Base-by-base conservation (phyloP, 2,329 filamentous ascomycete genomes). In the Aspergillus proliferans region DNA sequence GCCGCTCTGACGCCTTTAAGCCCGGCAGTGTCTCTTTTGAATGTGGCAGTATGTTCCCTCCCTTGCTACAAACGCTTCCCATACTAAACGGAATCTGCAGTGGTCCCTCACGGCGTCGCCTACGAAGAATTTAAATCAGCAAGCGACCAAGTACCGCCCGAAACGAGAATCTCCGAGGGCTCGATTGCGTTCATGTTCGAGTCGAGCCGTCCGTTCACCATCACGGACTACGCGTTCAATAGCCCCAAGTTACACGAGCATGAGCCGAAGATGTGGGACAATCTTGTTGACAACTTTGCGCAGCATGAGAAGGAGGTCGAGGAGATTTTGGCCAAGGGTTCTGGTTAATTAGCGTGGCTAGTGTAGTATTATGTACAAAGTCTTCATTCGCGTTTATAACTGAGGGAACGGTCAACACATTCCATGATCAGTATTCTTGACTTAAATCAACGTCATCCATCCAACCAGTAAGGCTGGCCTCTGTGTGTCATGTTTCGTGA, bases 251-350 rank as follows among this genome's bases (percentile, higher is more conserved):
- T 69, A 46, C 68, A 74, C 48, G 73, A 74, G 52, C 73, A 76
- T 48, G 72, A 76, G 47, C 71, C 72, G 1, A 74, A 70, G 55
- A 76, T 79, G 76, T 80, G 77, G 76, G 77, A 80, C 59, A 66
- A 71, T 46, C 62, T 80, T 7, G 74, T 80, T 1, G 76, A 78
- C 56, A 76, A 78, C 55, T 79, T 80, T 51, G 73, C 70, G 0
- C 65, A 58, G 43, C 71, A 78, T 53, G 64, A 67, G 18, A 68
- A 76, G 22, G 75, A 77, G 55, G 65, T 78, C 9, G 70, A 77
- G 46, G 70, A 67, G 54, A 68, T 76, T 46, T 49, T 77, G 51
- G 62, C 61, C 0, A 64, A 67, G 47, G 26, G 26, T 12, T 30
- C 26, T 30, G 1, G 26, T 4, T 30, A 30, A 9, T 12, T 12